Base-by-base conservation (phyloP, 1,284 basidiomycete genomes). In the Malassezia arunalokei region DNA sequence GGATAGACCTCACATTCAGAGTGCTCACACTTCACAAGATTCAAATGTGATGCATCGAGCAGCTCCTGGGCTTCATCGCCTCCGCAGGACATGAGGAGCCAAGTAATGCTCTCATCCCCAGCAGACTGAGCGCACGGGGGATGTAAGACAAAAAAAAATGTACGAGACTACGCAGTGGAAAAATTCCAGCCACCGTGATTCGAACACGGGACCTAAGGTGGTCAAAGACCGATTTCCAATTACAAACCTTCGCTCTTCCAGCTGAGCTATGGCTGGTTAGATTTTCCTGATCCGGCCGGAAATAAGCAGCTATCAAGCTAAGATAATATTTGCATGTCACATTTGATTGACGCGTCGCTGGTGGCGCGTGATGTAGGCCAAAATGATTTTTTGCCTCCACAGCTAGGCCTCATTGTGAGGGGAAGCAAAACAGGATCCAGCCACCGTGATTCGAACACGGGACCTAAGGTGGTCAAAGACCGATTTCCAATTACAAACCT, bases 171-270 rank as follows among this genome's bases (percentile, higher is more conserved):
- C 32, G n/a, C n/a, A n/a, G n/a, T n/a, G n/a, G n/a, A n/a, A 50
- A 49, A 38, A 38, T 12, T 55, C 53, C 53, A 55, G 53, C 53
- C 53, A 55, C 53, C 53, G 53, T 55, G 53, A 55, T 55, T 55
- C 53, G 53, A 55, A 55, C 53, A 55, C 53, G 53, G 53, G 53
- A 55, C 53, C 53, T 55, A 55, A 55, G 53, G 53, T 55, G 53
- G 47, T 40, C 47, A 24, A n/a, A 28, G 33, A 47, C 45, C 37
- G 47, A 42, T 46, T 33, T 17, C 43, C 53, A 54, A 55, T 55
- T 55, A 55, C 53, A 55, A 55, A 55, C 53, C 53, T 55, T 55
- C 53, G 53, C 53, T 55, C 53, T 55, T 49, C 53, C 53, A 55
- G 40, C 53, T 55, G 53, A 55, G 53, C 53, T 55, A 55, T 55